phyloP scores from a whole-genome alignment of 2,329 filamentous ascomycete genomes.

The Stagonosporopsis chrysanthemi region DNA sequence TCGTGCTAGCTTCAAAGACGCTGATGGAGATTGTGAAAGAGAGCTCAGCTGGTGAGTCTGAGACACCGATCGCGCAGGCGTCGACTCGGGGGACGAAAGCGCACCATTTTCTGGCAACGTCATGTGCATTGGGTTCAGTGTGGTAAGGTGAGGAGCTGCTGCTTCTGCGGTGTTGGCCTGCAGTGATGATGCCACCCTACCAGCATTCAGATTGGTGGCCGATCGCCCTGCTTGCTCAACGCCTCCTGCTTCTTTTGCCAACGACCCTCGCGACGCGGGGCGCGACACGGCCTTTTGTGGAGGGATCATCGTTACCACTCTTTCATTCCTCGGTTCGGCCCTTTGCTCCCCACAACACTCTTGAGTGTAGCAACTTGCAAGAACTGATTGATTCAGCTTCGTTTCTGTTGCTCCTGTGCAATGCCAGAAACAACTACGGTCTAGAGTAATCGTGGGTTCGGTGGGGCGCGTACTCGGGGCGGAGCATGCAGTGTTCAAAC shows the following conservation, averaged over 20 bases:
- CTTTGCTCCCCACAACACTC: conserved; percentile 9
- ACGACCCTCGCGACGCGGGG: conserved; percentile 23
- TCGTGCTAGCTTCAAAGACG: conserved; percentile 1
- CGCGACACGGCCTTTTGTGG: conserved; percentile 29
- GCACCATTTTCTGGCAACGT: conserved; percentile 2
- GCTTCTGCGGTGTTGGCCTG: conserved; percentile 16
- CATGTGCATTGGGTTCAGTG: conserved; percentile 6
- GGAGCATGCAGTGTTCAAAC: conserved; percentile 1
- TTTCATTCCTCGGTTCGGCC: conserved; percentile 18
- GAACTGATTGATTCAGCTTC: background rate
- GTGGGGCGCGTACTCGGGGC: background rate
- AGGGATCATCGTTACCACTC: conserved; percentile 31
- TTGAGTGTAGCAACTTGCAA: background rate
- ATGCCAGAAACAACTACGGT: background rate
- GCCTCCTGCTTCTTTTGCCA: conserved; percentile 16
- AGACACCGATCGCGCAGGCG: background rate
- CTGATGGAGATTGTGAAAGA: conserved; percentile 6
- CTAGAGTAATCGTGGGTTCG: background rate
- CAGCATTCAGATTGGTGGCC: conserved; percentile 28
- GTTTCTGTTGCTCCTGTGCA: background rate
- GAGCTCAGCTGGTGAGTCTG: background rate
- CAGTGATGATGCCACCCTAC: conserved; percentile 30
- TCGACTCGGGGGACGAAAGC: conserved; percentile 3
- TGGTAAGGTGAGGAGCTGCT: background rate
- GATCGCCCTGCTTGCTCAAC: conserved; percentile 36